phyloP scores from a whole-genome alignment of 129 eudicot species.

The Deinandra increscens region DNA sequence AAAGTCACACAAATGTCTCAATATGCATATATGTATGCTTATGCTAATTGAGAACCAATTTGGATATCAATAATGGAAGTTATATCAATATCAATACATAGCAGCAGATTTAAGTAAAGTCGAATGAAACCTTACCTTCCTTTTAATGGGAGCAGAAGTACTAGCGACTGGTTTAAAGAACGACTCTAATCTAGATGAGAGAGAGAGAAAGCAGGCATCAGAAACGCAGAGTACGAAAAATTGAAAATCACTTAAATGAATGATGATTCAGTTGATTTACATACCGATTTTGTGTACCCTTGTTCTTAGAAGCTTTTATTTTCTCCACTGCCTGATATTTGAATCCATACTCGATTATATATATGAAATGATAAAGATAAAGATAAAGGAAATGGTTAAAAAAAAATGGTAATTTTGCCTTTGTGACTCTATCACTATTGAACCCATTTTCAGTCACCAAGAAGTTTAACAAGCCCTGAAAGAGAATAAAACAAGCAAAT shows the following conservation, averaged over 20 bases:
- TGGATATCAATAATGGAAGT: neutral
- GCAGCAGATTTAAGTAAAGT: neutral
- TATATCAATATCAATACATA: neutral
- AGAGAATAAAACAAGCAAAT: conserved; percentile 6
- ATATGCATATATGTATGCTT: neutral
- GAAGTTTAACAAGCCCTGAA: conserved; percentile 82
- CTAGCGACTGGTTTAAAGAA: conserved; percentile 73
- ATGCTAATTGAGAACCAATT: neutral
- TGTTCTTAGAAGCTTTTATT: conserved; percentile 88
- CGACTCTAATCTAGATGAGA: conserved; percentile 70
- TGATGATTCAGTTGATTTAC: conserved; percentile 1
- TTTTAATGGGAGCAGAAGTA: conserved; percentile 58
- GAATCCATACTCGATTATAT: conserved; percentile 2
- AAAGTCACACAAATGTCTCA: neutral
- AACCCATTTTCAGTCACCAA: conserved; percentile 88
- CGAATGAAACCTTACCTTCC: conserved; percentile 53
- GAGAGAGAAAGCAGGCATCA: neutral
- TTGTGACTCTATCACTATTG: conserved; percentile 75
- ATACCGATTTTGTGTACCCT: conserved; percentile 82
- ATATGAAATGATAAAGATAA: neutral
- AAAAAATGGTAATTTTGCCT: conserved; percentile 40
- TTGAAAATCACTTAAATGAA: neutral
- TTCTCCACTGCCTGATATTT: conserved; percentile 62
- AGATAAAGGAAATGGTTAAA: neutral
- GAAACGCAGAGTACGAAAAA: neutral